Base-by-base conservation (phyloP, 805 yeast genomes). In the Jamesozyma hellenica region DNA sequence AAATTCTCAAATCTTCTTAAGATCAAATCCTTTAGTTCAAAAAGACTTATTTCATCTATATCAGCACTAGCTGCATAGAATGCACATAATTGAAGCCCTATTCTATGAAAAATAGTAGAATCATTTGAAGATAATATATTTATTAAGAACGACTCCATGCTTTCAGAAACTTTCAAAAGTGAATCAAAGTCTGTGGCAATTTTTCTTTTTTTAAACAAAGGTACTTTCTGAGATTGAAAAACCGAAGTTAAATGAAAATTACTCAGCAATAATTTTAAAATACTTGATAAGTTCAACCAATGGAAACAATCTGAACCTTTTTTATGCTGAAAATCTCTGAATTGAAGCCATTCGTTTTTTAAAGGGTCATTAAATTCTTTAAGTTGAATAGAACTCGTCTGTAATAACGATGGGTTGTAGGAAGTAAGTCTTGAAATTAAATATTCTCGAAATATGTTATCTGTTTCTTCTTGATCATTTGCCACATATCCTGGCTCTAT, bases 181-280 rank as follows among this genome's bases (percentile, higher is more conserved):
- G 48, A 34, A 4, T 37, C 32, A 19, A 45, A 38, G 19, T 44
- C 34, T 7, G 44, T 21, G 3, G 42, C 47, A 4, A 19, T 35
- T 41, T 42, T 57, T 13, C 49, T 42, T 36, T 38, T 55, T 35
- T 59, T 58, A 32, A 51, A 51, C 13, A 51, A 35, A 6, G 45
- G 38, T 4, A 45, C 35, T 10, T 40, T 36, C 8, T 21, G 23
- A 4, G 19, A 34, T 9, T 37, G 38, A 12, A 26, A 18, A 5
- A 32, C 11, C 3, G 28, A 11, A 7, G 34, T 42, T 4, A 33
- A n/a, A 2, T 44, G 7, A 13, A 42, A 57, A 30, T 53, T 50
- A 1, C 47, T 19, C 7, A 30, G 8, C 16, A 55, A 29, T 8
- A 56, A 33, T 32, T 44, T 49, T 1, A 51, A 33, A 2, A 53